Conservation (phyloP, 257 asterid species). For the Asclepias syriaca region DNA sequence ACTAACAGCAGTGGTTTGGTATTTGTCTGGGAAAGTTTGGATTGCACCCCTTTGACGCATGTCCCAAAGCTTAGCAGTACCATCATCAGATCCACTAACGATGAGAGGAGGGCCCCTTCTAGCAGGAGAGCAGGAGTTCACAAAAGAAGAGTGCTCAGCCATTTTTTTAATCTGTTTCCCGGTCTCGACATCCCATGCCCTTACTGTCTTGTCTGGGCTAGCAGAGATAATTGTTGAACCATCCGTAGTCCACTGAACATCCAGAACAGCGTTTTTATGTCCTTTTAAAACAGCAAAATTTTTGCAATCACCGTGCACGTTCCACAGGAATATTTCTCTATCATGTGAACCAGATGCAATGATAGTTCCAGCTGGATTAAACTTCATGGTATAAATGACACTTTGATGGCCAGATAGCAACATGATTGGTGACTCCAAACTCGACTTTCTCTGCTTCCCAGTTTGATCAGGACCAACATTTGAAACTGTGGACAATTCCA, state of each 20-base stretch:
- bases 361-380: slow-evolving; percentile 80
- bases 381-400: slow-evolving; percentile 82
- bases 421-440: slow-evolving; percentile 93
- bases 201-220: slow-evolving; percentile 85
- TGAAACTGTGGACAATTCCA: slow-evolving; percentile 48
- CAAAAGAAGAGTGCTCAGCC: slow-evolving; percentile 84
- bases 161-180: slow-evolving; percentile 94
- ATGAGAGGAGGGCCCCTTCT: slow-evolving; percentile 95
- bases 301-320: slow-evolving; percentile 81
- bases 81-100: slow-evolving; percentile 97
- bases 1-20: slow-evolving; percentile 94
- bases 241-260: slow-evolving; percentile 89
- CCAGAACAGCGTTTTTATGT: slow-evolving; percentile 93
- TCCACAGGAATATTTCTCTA: slow-evolving; percentile 87
- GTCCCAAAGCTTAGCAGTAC: slow-evolving; percentile 98
- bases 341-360: slow-evolving; percentile 96
- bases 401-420: slow-evolving; percentile 87
- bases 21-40: slow-evolving; percentile 93
- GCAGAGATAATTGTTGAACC: slow-evolving; percentile 84
- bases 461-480: slow-evolving; percentile 44
- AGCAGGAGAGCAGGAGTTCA: slow-evolving; percentile 88
- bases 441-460: slow-evolving; percentile 68
- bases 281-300: slow-evolving; percentile 85
- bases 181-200: slow-evolving; percentile 97
- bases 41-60: slow-evolving; percentile 96